Evolutionary conservation across 2,329 filamentous ascomycete species (phyloP).

Genomic region (Fusarium fujikuroi): DNA sequence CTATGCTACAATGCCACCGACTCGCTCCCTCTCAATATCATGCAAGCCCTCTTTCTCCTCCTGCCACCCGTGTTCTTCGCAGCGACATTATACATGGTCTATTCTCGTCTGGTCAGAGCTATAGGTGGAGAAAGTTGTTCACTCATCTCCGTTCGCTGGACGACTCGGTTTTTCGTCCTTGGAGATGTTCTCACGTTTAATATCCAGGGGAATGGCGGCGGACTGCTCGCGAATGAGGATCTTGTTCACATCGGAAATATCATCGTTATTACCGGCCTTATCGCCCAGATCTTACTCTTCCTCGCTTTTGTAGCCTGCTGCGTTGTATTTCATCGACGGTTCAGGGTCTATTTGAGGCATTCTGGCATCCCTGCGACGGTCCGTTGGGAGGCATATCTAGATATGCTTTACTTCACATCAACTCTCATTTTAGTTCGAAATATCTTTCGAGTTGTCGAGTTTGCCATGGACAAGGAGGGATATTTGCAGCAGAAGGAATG

Average conservation of each 20-base stretch:
- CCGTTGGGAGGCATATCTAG: conserved; percentile 9
- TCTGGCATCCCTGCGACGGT: background rate
- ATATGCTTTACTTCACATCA: conserved; percentile 22
- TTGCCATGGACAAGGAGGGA: conserved; percentile 9
- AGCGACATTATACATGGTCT: conserved; percentile 32
- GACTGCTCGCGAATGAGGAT: background rate
- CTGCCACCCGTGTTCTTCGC: conserved; percentile 29
- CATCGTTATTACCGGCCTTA: conserved; percentile 8
- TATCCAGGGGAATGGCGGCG: conserved; percentile 18
- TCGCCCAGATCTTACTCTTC: conserved; percentile 3
- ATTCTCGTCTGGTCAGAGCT: conserved; percentile 10
- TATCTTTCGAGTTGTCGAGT: conserved; percentile 26
- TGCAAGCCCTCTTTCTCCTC: conserved; percentile 28
- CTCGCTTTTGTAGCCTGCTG: conserved; percentile 17
- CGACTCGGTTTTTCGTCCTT: conserved; percentile 20
- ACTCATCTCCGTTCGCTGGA: conserved; percentile 10
- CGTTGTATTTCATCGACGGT: conserved; percentile 3
- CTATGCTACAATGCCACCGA: conserved; percentile 13
- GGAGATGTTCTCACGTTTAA: conserved; percentile 28
- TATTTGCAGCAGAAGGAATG: conserved; percentile 34
- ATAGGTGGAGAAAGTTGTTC: conserved; percentile 6
- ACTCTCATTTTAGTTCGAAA: conserved; percentile 10
- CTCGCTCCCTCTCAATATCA: conserved; percentile 18
- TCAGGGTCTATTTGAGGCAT: background rate
- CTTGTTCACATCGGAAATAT: background rate